A percentile compares a stretch with the other conserved stretches of the same genome.
Evolutionary conservation across 139 green algal genomes (phyloP).

Genomic region (Mychonastes homosphaera): DNA sequence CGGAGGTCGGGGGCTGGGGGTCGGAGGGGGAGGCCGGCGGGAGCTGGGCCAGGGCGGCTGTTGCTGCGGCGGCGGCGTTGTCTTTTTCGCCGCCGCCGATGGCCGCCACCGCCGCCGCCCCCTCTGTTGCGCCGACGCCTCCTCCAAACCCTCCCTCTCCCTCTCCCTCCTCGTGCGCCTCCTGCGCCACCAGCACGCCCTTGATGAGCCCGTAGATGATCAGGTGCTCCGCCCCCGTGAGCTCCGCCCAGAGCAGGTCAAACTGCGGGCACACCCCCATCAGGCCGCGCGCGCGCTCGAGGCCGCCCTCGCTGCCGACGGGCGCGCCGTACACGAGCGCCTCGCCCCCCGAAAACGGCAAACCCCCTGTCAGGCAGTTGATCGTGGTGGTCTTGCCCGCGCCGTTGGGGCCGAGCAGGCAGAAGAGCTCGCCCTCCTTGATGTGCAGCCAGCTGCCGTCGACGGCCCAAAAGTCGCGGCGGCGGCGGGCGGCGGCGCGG

Average conservation of each 20-base stretch:
- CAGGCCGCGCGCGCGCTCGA: slow-evolving; percentile 17
- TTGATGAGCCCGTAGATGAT: slow-evolving; percentile 39
- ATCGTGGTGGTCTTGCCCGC: slow-evolving; percentile 78
- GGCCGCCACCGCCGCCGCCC: too few species aligned
- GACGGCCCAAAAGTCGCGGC: slow-evolving; percentile 40
- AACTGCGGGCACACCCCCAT: slow-evolving; percentile 81
- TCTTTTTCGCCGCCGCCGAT: too few species aligned
- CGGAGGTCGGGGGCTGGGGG: too few species aligned
- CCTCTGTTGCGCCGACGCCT: too few species aligned
- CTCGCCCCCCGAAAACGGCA: slow-evolving; percentile 49
- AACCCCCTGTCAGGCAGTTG: slow-evolving; percentile 59
- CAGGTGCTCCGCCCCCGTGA: slow-evolving; percentile 54
- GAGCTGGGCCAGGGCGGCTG: too few species aligned
- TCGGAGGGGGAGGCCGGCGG: too few species aligned
- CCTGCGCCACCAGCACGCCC: slow-evolving; percentile 17
- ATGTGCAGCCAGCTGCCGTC: slow-evolving; percentile 62
- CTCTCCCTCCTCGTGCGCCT: not conserved
- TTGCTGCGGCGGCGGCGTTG: too few species aligned
- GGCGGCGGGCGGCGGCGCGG: slow-evolving; percentile 5
- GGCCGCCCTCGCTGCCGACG: slow-evolving; percentile 26
- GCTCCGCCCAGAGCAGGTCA: slow-evolving; percentile 70
- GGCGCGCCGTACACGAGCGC: slow-evolving; percentile 55
- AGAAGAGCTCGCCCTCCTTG: slow-evolving; percentile 51
- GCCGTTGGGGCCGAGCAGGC: slow-evolving; percentile 70
- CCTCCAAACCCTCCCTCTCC: slow-evolving; percentile 14